A percentile compares a stretch with the other conserved stretches of the same genome.
Conservation (phyloP, 257 asterid species). For the Plantago major region DNA sequence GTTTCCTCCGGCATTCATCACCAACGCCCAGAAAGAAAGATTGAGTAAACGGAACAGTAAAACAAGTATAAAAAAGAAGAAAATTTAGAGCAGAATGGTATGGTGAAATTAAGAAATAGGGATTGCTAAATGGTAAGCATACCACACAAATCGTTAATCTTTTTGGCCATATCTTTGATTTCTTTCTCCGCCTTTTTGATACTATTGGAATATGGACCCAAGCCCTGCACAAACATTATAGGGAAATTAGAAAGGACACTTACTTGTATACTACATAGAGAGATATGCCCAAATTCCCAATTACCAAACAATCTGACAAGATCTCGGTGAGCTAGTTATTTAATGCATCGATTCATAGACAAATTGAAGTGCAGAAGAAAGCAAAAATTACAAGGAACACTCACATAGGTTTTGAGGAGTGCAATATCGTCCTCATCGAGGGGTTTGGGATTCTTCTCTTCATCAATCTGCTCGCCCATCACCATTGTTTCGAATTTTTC, state of each 20-base stretch:
- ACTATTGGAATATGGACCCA: slow-evolving; percentile 83
- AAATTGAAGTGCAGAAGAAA: too few species aligned
- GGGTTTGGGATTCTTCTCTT: slow-evolving; percentile 1
- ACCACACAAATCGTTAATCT: slow-evolving; percentile 91
- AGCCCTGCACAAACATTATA: slow-evolving; percentile 44
- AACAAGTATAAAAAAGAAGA: too few species aligned
- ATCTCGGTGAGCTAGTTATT: too few species aligned
- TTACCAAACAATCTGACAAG: too few species aligned
- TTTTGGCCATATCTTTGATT: slow-evolving; percentile 85
- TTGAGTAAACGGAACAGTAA: too few species aligned
- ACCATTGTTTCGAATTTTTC: neutral
- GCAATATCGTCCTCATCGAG: slow-evolving; percentile 12
- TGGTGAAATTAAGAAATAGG: neutral
- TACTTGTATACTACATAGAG: too few species aligned
- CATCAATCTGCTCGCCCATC: slow-evolving; percentile 1
- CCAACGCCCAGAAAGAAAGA: too few species aligned
- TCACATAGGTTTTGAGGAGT: slow-evolving; percentile 8
- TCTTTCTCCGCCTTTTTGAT: slow-evolving; percentile 87
- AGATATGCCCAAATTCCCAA: too few species aligned
- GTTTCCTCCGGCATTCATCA: too few species aligned
- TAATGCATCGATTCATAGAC: too few species aligned
- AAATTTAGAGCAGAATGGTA: too few species aligned
- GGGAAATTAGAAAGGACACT: neutral
- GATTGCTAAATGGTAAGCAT: slow-evolving; percentile 24
- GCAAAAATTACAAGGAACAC: neutral